A percentile compares a stretch with the other conserved stretches of the same genome.
These are phyloP conservation scores for Nyssa sinensis DNA, from an alignment of 148 eudicot species.

Conservation along the genomic window DNA sequence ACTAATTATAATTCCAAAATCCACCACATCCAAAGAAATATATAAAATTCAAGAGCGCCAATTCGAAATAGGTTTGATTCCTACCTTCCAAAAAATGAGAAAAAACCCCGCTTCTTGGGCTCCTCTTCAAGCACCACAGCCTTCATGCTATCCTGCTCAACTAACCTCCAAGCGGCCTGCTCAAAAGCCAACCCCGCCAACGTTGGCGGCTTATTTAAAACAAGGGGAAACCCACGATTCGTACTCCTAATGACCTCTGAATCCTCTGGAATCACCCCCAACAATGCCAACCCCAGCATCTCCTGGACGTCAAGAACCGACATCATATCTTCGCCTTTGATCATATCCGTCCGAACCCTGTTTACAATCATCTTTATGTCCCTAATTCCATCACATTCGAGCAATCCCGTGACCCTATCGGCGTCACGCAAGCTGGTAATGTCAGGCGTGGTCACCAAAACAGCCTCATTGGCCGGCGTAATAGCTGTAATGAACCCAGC, in stretches of 20 bases:
- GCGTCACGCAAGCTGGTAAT: slow-evolving; percentile 87
- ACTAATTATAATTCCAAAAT: slow-evolving; percentile 10
- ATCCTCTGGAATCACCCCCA: slow-evolving; percentile 96
- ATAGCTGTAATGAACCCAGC: slow-evolving; percentile 97
- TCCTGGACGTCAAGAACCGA: slow-evolving; percentile 95
- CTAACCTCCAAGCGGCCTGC: slow-evolving; percentile 98
- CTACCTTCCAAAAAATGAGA: slow-evolving; percentile 87
- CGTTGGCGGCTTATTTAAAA: slow-evolving; percentile 83
- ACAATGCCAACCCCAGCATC: slow-evolving; percentile 85
- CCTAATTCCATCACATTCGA: slow-evolving; percentile 94
- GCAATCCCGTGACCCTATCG: slow-evolving; percentile 86
- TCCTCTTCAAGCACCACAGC: slow-evolving; percentile 98
- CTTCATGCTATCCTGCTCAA: slow-evolving; percentile 95
- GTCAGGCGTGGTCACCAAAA: slow-evolving; percentile 89
- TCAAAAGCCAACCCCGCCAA: slow-evolving; percentile 97
- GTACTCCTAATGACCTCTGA: slow-evolving; percentile 95
- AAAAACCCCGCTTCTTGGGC: slow-evolving; percentile 89
- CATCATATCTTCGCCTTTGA: slow-evolving; percentile 98
- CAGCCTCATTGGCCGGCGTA: slow-evolving; percentile 93
- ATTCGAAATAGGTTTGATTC: neutral
- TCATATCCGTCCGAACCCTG: slow-evolving; percentile 89
- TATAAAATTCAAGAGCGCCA: neutral
- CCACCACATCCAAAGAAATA: slow-evolving; percentile 15
- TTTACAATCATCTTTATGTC: slow-evolving; percentile 98
- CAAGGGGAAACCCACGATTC: slow-evolving; percentile 89